Evolutionary conservation across 352 stramenopile species (phyloP).

Genomic region (Pythium aphanidermatum): DNA sequence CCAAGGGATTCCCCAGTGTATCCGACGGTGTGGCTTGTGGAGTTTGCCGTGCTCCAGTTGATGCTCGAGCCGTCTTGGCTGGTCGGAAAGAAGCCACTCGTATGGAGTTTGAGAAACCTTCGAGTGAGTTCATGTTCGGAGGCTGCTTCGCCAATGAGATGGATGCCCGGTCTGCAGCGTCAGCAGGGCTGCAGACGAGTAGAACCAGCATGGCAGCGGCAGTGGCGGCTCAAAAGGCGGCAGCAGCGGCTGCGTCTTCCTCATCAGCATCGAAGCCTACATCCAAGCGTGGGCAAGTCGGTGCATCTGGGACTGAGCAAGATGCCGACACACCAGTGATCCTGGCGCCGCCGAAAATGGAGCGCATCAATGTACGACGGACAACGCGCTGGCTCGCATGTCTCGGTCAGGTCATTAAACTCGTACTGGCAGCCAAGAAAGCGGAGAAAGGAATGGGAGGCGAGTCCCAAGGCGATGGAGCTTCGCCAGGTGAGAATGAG

Average conservation of each 20-base stretch:
- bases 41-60: constrained; percentile 42
- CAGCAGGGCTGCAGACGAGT: constrained; percentile 5
- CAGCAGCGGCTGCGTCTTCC: background rate
- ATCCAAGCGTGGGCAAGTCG: too few relatives aligned
- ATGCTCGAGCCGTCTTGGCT: constrained; percentile 45
- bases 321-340: constrained; percentile 17
- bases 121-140: constrained; percentile 52
- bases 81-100: constrained; percentile 43
- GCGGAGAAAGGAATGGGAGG: background rate
- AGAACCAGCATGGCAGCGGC: background rate
- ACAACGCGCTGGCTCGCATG: constrained; percentile 67
- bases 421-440: constrained; percentile 22
- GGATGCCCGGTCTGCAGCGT: constrained; percentile 7
- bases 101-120: constrained; percentile 48
- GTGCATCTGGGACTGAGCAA: constrained; percentile 6
- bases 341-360: constrained; percentile 62
- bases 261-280: too few relatives aligned
- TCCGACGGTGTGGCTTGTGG: constrained; percentile 51
- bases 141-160: constrained; percentile 56
- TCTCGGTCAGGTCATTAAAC: constrained; percentile 59
- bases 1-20: constrained; percentile 42
- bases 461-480: background rate
- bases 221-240: background rate
- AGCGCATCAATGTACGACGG: constrained; percentile 71
- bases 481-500: background rate